Percentiles rank a stretch among this genome's conserved stretches.
phyloP scores from a whole-genome alignment of 139 green algal genomes.

The Bryopsis sp. region DNA sequence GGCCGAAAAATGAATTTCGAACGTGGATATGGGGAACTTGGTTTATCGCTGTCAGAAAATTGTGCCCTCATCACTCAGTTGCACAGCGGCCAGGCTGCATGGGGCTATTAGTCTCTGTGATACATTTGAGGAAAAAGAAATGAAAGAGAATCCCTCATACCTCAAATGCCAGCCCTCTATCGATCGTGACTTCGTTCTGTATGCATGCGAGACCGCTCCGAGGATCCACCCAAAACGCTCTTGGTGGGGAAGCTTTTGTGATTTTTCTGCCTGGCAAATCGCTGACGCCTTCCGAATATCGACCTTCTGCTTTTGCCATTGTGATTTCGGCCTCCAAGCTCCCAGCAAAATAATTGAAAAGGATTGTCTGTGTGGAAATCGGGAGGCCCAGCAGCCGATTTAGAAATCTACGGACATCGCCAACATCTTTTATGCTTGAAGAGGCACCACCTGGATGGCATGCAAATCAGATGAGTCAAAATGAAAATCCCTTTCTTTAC shows the following conservation, averaged over 20 bases:
- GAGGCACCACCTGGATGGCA: not conserved
- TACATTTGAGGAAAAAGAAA: too few species aligned
- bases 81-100: too few species aligned
- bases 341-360: slow-evolving; percentile 45
- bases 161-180: slow-evolving; percentile 56
- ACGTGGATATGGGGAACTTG: too few species aligned
- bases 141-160: too few species aligned
- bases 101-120: too few species aligned
- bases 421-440: slow-evolving; percentile 30
- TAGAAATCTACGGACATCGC: slow-evolving; percentile 74
- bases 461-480: too few species aligned
- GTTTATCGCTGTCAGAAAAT: too few species aligned
- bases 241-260: not conserved
- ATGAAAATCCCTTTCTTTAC: too few species aligned
- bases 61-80: too few species aligned
- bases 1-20: too few species aligned
- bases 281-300: slow-evolving; percentile 50
- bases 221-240: slow-evolving; percentile 33
- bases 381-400: slow-evolving; percentile 75
- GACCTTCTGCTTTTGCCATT: slow-evolving; percentile 44
- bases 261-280: slow-evolving; percentile 42
- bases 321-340: not conserved
- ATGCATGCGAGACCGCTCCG: slow-evolving; percentile 43
- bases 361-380: slow-evolving; percentile 61
- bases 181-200: slow-evolving; percentile 46